phyloP scores from a whole-genome alignment of 495 filamentous ascomycete species.

The Trichoderma asperelloides region DNA sequence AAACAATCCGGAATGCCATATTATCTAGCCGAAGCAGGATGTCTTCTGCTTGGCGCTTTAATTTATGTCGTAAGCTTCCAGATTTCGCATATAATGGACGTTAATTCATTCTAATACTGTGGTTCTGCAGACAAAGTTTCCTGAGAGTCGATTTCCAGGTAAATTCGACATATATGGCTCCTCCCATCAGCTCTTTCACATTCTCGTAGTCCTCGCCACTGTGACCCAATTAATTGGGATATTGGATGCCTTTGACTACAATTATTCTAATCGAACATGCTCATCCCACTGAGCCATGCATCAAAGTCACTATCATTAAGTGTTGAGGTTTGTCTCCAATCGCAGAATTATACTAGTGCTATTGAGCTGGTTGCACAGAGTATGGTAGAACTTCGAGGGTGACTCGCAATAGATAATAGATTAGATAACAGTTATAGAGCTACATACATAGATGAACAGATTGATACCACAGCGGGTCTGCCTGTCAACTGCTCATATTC shows the following conservation, averaged over 20 bases:
- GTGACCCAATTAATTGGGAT: conserved; percentile 49
- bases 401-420: too few relatives aligned
- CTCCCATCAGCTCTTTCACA: conserved; percentile 59
- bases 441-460: too few relatives aligned
- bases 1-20: conserved; percentile 37
- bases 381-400: too few relatives aligned
- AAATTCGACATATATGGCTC: conserved; percentile 52
- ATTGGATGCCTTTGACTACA: conserved; percentile 46
- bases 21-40: conserved; percentile 29
- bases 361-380: too few relatives aligned
- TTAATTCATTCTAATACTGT: conserved; percentile 14
- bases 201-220: conserved; percentile 53
- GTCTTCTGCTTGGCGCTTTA: conserved; percentile 29
- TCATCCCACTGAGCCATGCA: neutral
- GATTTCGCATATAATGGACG: conserved; percentile 8
- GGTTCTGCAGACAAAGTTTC: conserved; percentile 26
- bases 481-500: too few relatives aligned
- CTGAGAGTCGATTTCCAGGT: conserved; percentile 30
- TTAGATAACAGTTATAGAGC: too few relatives aligned
- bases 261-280: conserved; percentile 23
- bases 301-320: too few relatives aligned
- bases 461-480: too few relatives aligned
- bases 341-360: too few relatives aligned
- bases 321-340: too few relatives aligned
- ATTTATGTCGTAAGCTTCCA: conserved; percentile 34